phyloP scores from a whole-genome alignment of 2,329 filamentous ascomycete genomes.

The Scedosporium boydii region DNA sequence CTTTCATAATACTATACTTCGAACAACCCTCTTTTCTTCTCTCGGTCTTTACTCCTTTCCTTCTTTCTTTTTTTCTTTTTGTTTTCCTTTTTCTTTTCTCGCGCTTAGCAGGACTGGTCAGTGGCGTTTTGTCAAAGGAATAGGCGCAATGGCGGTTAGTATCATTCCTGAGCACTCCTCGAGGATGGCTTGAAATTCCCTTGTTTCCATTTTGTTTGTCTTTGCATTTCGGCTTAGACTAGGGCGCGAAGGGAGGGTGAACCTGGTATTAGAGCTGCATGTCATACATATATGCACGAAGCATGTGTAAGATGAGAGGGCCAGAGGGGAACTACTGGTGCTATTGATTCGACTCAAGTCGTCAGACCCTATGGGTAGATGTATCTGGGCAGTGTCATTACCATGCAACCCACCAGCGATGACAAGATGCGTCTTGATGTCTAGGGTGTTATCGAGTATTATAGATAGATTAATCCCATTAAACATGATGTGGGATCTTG shows the following conservation, averaged over 20 bases:
- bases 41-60: background rate
- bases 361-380: background rate
- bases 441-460: no score
- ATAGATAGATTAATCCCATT: no score
- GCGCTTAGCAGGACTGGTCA: background rate
- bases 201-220: background rate
- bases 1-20: background rate
- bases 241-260: background rate
- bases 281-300: background rate
- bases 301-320: background rate
- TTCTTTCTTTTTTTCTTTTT: no score
- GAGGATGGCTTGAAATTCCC: background rate
- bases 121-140: background rate
- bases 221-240: background rate
- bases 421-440: no score
- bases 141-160: constrained; percentile 1
- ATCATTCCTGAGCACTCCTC: background rate
- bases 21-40: background rate
- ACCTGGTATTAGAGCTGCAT: background rate
- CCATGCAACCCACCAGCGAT: no score
- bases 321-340: background rate
- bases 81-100: background rate
- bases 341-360: background rate
- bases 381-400: no score
- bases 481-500: no score